Percentiles rank a stretch among this genome's conserved stretches.
These are phyloP conservation scores for Populus simonii DNA, from an alignment of 345 rosid species.

Conservation along the genomic window DNA sequence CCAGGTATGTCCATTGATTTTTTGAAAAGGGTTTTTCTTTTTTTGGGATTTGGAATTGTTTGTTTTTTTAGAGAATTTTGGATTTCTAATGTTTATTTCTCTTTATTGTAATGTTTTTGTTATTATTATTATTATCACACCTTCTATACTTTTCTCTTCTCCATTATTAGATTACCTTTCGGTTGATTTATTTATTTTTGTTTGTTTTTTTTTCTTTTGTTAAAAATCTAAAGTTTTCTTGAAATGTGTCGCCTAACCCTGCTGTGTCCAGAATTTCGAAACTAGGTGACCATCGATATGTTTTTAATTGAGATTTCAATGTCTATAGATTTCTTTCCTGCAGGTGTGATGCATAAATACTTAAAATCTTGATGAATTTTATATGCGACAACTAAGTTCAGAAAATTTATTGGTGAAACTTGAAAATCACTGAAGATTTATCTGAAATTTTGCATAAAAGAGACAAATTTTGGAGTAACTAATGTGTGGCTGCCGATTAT, in stretches of 20 bases:
- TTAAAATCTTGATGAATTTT: not conserved
- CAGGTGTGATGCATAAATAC: not conserved
- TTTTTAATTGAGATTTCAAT: not conserved
- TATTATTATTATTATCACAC: not conserved
- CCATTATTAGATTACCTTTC: not conserved
- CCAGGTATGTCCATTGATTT: slow-evolving; percentile 37
- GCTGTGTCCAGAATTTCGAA: not conserved
- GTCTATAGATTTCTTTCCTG: not conserved
- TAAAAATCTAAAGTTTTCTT: not conserved
- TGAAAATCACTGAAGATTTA: not conserved
- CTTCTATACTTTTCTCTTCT: not conserved
- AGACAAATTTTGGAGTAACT: not conserved
- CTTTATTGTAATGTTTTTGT: no score
- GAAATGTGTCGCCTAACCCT: not conserved
- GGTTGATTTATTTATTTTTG: not conserved
- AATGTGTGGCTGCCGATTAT: not conserved
- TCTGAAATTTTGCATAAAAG: not conserved
- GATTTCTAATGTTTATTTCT: not conserved
- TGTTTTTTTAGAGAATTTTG: not conserved
- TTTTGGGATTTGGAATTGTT: not conserved
- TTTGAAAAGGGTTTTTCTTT: not conserved
- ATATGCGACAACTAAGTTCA: not conserved
- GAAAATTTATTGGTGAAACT: not conserved
- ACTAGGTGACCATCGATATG: no score
- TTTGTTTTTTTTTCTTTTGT: not conserved